Percentiles rank a stretch among this genome's conserved stretches.
Conservation (phyloP, 805 yeast species). For the baker's yeast (Saccharomyces cerevisiae) region DNA sequence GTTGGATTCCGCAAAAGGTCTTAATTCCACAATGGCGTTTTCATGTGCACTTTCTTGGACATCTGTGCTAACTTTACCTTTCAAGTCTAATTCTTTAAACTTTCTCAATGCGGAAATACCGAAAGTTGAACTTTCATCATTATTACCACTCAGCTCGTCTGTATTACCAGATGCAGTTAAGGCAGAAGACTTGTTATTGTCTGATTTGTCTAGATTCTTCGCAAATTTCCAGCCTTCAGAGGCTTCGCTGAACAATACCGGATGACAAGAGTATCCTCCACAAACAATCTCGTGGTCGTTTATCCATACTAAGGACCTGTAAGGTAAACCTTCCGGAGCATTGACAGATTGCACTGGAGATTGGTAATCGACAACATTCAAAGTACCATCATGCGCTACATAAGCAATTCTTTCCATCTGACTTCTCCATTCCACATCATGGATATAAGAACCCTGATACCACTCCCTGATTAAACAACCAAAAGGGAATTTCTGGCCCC, state of each 20-base stretch:
- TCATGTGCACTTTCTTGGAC: slow-evolving; percentile 71
- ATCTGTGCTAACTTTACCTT: slow-evolving; percentile 60
- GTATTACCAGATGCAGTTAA: slow-evolving; percentile 4
- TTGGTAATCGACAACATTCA: slow-evolving; percentile 61
- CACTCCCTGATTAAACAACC: slow-evolving; percentile 50
- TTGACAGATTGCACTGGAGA: slow-evolving; percentile 18
- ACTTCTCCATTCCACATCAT: slow-evolving; percentile 80
- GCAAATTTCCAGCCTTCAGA: slow-evolving; percentile 53
- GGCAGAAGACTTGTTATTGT: neutral
- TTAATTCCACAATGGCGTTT: slow-evolving; percentile 70
- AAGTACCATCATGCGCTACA: slow-evolving; percentile 80
- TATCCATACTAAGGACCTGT: slow-evolving; percentile 64
- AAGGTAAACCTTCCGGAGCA: slow-evolving; percentile 53
- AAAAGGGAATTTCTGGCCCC: slow-evolving; percentile 96
- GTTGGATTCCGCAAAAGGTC: slow-evolving; percentile 39
- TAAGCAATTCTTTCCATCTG: slow-evolving; percentile 70
- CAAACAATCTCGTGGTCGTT: slow-evolving; percentile 62
- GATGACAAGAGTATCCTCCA: slow-evolving; percentile 90
- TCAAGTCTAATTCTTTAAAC: slow-evolving; percentile 92
- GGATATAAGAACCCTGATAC: slow-evolving; percentile 81
- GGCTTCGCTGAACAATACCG: slow-evolving; percentile 73
- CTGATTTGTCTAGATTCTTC: slow-evolving; percentile 48
- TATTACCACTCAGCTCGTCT: slow-evolving; percentile 42
- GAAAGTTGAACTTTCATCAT: slow-evolving; percentile 39
- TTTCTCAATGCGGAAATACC: slow-evolving; percentile 80